Evolutionary conservation across 192 early-diverging fungal species (phyloP).

Genomic region (Backusella luteola): DNA sequence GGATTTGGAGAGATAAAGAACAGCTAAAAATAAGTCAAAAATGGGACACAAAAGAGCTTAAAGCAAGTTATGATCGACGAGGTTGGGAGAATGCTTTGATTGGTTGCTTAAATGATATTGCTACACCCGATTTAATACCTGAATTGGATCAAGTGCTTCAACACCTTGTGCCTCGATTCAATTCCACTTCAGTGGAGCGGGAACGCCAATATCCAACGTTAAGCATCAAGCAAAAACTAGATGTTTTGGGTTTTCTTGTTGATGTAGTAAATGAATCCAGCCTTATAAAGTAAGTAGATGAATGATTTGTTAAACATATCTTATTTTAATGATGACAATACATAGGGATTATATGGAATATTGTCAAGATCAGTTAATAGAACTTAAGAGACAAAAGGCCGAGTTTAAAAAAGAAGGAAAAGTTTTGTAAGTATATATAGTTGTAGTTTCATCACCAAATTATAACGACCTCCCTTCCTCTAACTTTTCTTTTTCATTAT

Average conservation of each 20-base stretch:
- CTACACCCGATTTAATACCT: slow-evolving; percentile 43
- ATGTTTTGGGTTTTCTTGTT: slow-evolving; percentile 26
- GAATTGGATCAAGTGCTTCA: slow-evolving; percentile 44
- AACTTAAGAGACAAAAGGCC: slow-evolving; percentile 29
- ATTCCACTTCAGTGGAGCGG: slow-evolving; percentile 24
- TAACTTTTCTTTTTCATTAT: neutral
- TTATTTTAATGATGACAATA: neutral
- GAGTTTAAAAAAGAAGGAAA: slow-evolving; percentile 36
- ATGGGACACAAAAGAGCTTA: slow-evolving; percentile 49
- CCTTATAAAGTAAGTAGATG: slow-evolving; percentile 26
- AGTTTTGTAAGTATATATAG: slow-evolving; percentile 21
- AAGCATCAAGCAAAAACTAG: slow-evolving; percentile 21
- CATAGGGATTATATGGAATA: slow-evolving; percentile 35
- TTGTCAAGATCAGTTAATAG: slow-evolving; percentile 34
- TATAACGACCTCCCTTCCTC: neutral
- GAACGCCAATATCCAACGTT: slow-evolving; percentile 28
- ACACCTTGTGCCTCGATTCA: slow-evolving; percentile 28
- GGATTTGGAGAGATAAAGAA: slow-evolving; percentile 22
- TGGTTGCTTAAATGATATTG: slow-evolving; percentile 53
- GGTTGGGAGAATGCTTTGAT: slow-evolving; percentile 48
- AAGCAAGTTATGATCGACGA: slow-evolving; percentile 37
- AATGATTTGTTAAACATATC: neutral
- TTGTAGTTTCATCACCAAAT: neutral
- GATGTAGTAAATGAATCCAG: slow-evolving; percentile 32
- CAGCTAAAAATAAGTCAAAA: slow-evolving; percentile 34